phyloP scores from a whole-genome alignment of 2,329 filamentous ascomycete species.

The Phialocephala subalpina region DNA sequence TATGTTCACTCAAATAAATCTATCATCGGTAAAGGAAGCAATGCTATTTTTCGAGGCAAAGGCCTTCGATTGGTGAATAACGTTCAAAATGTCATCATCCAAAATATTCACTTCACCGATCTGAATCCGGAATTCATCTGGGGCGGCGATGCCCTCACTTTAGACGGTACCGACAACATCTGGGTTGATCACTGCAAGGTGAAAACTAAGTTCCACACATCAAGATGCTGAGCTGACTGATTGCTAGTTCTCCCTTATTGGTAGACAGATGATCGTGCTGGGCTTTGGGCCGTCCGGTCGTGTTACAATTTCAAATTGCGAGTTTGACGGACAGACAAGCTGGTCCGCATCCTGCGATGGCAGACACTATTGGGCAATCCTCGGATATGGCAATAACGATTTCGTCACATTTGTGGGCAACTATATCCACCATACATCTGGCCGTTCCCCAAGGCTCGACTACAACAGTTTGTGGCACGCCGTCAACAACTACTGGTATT shows the following conservation, averaged over 20 bases:
- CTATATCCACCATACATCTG: constrained; percentile 54
- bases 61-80: constrained; percentile 41
- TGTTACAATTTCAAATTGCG: constrained; percentile 56
- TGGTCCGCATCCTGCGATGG: constrained; percentile 54
- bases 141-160: constrained; percentile 48
- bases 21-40: constrained; percentile 39
- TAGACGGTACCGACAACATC: constrained; percentile 45
- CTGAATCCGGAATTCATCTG: constrained; percentile 49
- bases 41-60: constrained; percentile 41
- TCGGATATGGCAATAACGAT: constrained; percentile 50
- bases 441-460: constrained; percentile 53
- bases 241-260: constrained; percentile 47
- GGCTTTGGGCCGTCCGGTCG: constrained; percentile 46
- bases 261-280: constrained; percentile 53
- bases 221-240: too few species aligned
- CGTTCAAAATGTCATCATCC: constrained; percentile 38
- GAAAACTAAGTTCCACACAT: too few species aligned
- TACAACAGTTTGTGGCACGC: constrained; percentile 49
- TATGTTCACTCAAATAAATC: constrained; percentile 40
- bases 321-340: constrained; percentile 52
- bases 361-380: constrained; percentile 56
- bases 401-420: constrained; percentile 52
- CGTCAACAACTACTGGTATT: constrained; percentile 53
- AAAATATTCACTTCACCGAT: constrained; percentile 37
- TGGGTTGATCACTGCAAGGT: constrained; percentile 50